Base-by-base conservation (phyloP, 495 filamentous ascomycete species). In the Aspergillus indologenus region DNA sequence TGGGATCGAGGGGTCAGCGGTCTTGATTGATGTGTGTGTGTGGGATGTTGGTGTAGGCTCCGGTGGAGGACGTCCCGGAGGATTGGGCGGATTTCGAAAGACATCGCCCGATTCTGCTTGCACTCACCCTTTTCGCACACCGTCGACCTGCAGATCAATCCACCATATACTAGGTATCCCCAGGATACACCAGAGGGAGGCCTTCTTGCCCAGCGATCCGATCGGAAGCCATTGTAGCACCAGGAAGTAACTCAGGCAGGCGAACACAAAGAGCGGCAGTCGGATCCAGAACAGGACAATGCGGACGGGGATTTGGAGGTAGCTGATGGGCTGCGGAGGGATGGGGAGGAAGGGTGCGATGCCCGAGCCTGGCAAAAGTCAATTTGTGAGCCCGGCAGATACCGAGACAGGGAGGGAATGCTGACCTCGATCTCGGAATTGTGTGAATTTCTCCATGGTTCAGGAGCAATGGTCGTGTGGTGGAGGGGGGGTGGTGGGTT, bases 141-240 rank as follows among this genome's bases (percentile, higher is more conserved):
- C 91, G 68, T 98, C 94, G 45, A 99, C 87, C 65, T 97, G 92
- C 0, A 99, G 79, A 72, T 98, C 94, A 51, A 96, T 88, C 92
- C 93, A 98, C 93, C 94, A 98, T 42, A 97, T 87, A 19, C 92
- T 92, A 0, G 91, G 90, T 21, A 92, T 87, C 29, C 85, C 87
- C 18, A 99, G 80, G 45, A 98, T 83, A 48, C 84, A 79, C 93
- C 95, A 98, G 26, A 98, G 69, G 43, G 87, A 80, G 17, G 91
- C 85, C 71, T 96, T 98, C 68, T 90, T 90, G 14, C 80, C 73
- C 40, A 91, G 69, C 11, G 84, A 85, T 1, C 90, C 90, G n/a
- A 96, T 84, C 0, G 91, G 92, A 2, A 97, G 82, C 83, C 86
- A 91, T 76, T 92, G 89, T 45, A 98, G 77, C 24, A 96, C 62